These are phyloP conservation scores for Penicillium rolfsii DNA, from an alignment of 2,329 filamentous ascomycete species.

Conservation along the genomic window DNA sequence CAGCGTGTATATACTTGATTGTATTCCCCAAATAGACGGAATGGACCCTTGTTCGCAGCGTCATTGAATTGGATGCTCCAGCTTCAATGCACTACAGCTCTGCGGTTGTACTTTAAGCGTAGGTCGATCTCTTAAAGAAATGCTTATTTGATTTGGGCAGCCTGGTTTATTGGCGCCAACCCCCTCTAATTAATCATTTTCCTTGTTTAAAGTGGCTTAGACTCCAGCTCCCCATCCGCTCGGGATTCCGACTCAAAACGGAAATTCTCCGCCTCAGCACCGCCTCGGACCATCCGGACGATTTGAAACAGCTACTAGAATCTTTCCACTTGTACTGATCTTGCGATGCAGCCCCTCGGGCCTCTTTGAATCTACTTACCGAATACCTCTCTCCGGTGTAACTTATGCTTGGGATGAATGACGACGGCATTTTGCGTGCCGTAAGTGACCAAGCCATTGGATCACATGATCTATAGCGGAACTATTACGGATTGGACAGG, in stretches of 20 bases:
- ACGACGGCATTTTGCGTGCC: constrained; percentile 19
- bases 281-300: neutral
- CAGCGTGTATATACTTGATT: constrained; percentile 34
- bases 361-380: neutral
- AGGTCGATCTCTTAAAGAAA: neutral
- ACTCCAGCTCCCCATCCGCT: constrained; percentile 3
- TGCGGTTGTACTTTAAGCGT: neutral
- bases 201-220: neutral
- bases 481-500: neutral
- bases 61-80: constrained; percentile 5
- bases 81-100: neutral
- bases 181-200: neutral
- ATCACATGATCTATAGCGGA: neutral
- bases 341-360: neutral
- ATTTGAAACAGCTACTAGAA: neutral
- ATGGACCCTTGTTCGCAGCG: constrained; percentile 33
- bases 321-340: neutral
- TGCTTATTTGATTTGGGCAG: too few species aligned
- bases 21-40: constrained; percentile 38
- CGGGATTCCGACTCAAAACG: constrained; percentile 18
- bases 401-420: constrained; percentile 11
- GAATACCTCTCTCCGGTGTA: neutral
- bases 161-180: neutral
- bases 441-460: constrained; percentile 14
- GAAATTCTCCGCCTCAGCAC: constrained; percentile 11